Conservation (phyloP, 139 green algal genomes). For the Pleodorina starrii region DNA sequence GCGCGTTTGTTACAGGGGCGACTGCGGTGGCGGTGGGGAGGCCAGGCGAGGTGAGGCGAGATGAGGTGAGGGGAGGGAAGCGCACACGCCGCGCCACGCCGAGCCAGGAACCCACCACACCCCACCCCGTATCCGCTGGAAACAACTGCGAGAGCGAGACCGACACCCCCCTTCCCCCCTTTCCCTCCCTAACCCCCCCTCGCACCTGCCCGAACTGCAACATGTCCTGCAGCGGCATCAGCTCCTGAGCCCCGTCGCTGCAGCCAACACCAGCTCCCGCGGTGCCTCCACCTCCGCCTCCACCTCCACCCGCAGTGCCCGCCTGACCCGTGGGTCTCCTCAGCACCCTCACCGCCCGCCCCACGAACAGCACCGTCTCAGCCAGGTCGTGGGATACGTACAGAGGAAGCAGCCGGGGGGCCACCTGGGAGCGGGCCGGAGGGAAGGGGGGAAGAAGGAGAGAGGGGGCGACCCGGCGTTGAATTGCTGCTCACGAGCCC, state of each 20-base stretch:
- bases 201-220: slow-evolving; percentile 46
- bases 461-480: no score
- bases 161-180: no score
- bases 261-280: background rate
- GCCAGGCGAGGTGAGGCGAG: no score
- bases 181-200: background rate
- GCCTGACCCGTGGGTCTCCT: slow-evolving; percentile 47
- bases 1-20: no score
- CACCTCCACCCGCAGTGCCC: background rate
- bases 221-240: slow-evolving; percentile 67
- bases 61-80: no score
- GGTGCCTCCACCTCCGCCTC: background rate
- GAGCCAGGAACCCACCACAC: no score
- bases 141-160: no score
- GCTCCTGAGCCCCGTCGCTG: slow-evolving; percentile 40
- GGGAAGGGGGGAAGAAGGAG: background rate
- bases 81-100: no score
- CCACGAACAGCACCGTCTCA: slow-evolving; percentile 84
- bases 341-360: slow-evolving; percentile 88
- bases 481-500: no score
- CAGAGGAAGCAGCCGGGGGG: slow-evolving; percentile 68
- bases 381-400: slow-evolving; percentile 71
- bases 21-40: no score
- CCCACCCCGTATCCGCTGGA: no score
- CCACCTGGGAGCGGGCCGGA: slow-evolving; percentile 58